Base-by-base conservation (phyloP, 352 stramenopile genomes). In the Plasmopara viticola region DNA sequence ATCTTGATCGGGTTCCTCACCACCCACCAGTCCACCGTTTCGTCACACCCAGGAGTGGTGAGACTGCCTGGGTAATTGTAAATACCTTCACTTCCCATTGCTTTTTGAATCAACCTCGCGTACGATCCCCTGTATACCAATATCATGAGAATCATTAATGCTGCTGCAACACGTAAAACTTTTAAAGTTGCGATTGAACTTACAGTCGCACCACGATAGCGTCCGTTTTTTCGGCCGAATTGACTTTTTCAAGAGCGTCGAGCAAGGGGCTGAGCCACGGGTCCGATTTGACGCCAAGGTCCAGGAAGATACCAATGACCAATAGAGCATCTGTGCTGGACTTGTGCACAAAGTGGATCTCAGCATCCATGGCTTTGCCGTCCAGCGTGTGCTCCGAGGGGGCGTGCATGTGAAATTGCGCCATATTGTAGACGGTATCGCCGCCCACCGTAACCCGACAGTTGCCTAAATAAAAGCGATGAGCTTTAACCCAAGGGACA, bases 41-140 rank as follows among this genome's bases (percentile, higher is more conserved):
- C 45, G 17, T 38, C 52, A 47, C 74, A 85, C 20, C 55, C 52
- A 3, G 74, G 71, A 5, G 71, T 79, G 28, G 71, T 85, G 39
- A 82, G 64, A n/a, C 74, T 83, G 10, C 74, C 74, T 5, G 69
- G 29, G 60, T 83, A 85, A 64, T 85, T 85, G 52, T 62, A 69
- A 28, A 68, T 34, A 14, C 44, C 53, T 33, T 64, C 44, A 1
- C 38, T 44, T 25, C 49, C 46, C 17, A 47, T 40, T 4, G 25
- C 53, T 9, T 37, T 58, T 17, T 58, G 37, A 14, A 66, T 47
- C 35, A 71, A 43, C 9, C 51, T 30, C 45, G 46, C 17, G 43
- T 71, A 71, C 43, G 62, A 51, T 35, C 10, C 5, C 31, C 31
- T 35, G 6, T 12, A 35, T 12, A 35, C 7, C 31, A 35, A 12